Evolutionary conservation across 495 filamentous ascomycete species (phyloP).

Genomic region (Lasiosphaeria miniovina): DNA sequence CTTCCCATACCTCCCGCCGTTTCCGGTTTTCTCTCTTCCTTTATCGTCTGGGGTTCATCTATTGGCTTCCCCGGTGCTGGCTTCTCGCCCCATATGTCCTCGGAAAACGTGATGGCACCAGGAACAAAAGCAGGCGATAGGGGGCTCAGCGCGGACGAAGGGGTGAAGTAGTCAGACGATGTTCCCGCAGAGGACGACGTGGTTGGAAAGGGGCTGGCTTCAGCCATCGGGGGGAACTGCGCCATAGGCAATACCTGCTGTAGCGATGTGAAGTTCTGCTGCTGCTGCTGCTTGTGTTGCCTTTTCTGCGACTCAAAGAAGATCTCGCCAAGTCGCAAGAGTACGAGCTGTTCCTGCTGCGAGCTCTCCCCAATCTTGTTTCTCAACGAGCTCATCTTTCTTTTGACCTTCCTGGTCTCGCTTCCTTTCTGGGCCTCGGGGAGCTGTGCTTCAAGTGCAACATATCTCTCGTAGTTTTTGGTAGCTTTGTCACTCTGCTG

Average conservation of each 20-base stretch:
- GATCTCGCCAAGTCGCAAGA: constrained; percentile 42
- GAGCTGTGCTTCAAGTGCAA: constrained; percentile 26
- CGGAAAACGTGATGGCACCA: constrained; percentile 11
- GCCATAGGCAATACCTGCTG: constrained; percentile 2
- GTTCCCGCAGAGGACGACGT: neutral
- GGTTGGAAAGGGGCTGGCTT: neutral
- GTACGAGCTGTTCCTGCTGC: constrained; percentile 38
- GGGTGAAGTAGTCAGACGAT: neutral
- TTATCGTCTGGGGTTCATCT: neutral
- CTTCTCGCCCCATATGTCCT: constrained; percentile 14
- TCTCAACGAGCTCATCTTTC: constrained; percentile 15
- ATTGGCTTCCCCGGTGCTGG: neutral
- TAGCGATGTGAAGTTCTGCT: constrained; percentile 3
- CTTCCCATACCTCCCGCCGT: neutral
- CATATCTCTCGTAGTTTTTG: constrained; percentile 30
- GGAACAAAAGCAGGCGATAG: constrained; percentile 15
- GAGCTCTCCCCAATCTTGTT: constrained; percentile 33
- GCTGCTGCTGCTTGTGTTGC: constrained; percentile 32
- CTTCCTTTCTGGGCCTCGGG: neutral
- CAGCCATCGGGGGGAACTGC: neutral
- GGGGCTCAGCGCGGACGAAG: constrained; percentile 12
- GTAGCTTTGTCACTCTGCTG: constrained; percentile 31
- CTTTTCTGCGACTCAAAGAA: constrained; percentile 40
- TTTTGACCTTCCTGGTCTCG: constrained; percentile 15
- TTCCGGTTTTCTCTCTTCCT: neutral